These are phyloP conservation scores for Trypethelium eluteriae DNA, from an alignment of 495 filamentous ascomycete genomes.

Conservation along the genomic window DNA sequence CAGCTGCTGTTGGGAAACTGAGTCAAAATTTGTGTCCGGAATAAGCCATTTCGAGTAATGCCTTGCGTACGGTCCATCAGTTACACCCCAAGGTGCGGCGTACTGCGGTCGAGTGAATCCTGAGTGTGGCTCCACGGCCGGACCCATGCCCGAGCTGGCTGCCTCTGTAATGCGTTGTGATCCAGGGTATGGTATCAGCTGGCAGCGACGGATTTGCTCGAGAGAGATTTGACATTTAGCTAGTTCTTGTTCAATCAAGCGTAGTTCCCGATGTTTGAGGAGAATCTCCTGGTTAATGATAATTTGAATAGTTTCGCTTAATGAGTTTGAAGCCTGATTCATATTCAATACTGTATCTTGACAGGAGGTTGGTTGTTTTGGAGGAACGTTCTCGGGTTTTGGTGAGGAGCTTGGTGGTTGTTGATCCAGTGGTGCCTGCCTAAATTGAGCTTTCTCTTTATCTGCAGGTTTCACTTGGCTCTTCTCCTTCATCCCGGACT, in stretches of 20 bases:
- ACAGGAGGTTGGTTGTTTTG: conserved; percentile 15
- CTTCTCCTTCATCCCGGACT: neutral
- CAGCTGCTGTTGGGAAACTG: conserved; percentile 19
- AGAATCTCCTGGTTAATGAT: conserved; percentile 75
- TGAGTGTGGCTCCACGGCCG: conserved; percentile 52
- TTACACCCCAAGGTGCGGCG: conserved; percentile 79
- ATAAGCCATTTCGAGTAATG: conserved; percentile 94
- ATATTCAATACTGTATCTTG: conserved; percentile 9
- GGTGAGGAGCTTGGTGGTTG: conserved; percentile 5
- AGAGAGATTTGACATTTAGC: conserved; percentile 93
- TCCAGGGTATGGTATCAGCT: conserved; percentile 79
- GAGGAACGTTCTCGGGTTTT: conserved; percentile 5
- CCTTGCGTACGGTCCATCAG: conserved; percentile 82
- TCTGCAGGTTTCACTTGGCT: neutral
- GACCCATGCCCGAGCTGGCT: conserved; percentile 63
- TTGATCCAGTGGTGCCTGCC: conserved; percentile 9
- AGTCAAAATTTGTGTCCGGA: conserved; percentile 77
- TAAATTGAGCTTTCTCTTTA: conserved; percentile 4
- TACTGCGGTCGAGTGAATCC: conserved; percentile 54
- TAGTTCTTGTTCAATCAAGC: conserved; percentile 90
- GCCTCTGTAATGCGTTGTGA: conserved; percentile 52
- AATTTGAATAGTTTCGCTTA: conserved; percentile 5
- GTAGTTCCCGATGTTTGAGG: conserved; percentile 87
- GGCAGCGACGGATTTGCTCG: conserved; percentile 87
- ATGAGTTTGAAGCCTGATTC: neutral